Evolutionary conservation across 495 filamentous ascomycete species (phyloP).

Genomic region (Talaromyces nanjingensis): DNA sequence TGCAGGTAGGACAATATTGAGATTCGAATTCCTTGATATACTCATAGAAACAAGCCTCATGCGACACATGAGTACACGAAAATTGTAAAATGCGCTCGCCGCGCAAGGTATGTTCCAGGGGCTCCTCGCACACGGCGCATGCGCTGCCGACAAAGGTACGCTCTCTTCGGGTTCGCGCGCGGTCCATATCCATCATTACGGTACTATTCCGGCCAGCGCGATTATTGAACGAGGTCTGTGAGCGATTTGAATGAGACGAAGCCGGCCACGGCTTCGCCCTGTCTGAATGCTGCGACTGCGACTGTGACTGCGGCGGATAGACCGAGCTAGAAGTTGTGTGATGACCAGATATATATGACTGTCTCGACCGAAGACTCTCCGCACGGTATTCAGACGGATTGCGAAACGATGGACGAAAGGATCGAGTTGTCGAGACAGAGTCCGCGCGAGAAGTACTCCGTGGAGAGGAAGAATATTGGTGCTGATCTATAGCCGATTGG

Average conservation of each 20-base stretch:
- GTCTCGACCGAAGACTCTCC: conserved; percentile 4
- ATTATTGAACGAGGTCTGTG: conserved; percentile 40
- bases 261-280: neutral
- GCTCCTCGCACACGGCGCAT: conserved; percentile 96
- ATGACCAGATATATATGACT: conserved; percentile 6
- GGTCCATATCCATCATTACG: conserved; percentile 70
- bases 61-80: conserved; percentile 90
- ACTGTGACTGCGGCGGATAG: neutral
- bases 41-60: conserved; percentile 99
- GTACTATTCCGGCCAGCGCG: conserved; percentile 54
- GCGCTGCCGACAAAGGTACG: conserved; percentile 91
- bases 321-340: neutral
- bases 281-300: neutral
- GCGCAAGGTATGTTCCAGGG: conserved; percentile 89
- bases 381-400: neutral
- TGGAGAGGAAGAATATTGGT: neutral
- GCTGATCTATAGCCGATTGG: neutral
- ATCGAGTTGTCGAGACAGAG: conserved; percentile 8
- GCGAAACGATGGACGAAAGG: conserved; percentile 1
- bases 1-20: conserved; percentile 91
- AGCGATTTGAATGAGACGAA: conserved; percentile 24
- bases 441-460: conserved; percentile 6
- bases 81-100: conserved; percentile 95
- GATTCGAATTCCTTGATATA: conserved; percentile 94
- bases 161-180: conserved; percentile 75